Conservation (phyloP, 495 filamentous ascomycete genomes). For the Annulohypoxylon moriforme region DNA sequence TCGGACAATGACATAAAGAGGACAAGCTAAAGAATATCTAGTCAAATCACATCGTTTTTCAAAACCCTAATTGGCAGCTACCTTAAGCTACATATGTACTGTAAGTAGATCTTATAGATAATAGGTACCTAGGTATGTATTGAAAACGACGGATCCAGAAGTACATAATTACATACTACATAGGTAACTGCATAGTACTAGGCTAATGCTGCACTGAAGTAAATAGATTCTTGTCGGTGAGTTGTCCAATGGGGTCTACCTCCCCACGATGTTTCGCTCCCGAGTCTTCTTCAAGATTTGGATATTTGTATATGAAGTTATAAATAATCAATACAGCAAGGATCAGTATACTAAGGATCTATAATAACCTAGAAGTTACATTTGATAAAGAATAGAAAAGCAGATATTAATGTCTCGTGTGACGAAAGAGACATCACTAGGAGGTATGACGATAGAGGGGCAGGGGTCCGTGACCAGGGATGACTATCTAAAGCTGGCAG, state of each 20-base stretch:
- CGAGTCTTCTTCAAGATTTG: background rate
- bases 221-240: background rate
- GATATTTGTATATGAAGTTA: background rate
- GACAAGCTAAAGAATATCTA: background rate
- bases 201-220: background rate
- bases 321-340: background rate
- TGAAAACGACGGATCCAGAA: background rate
- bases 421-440: background rate
- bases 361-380: background rate
- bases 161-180: too few species aligned
- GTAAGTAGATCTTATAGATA: slow-evolving; percentile 1
- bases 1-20: background rate
- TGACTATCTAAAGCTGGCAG: slow-evolving; percentile 5
- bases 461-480: slow-evolving; percentile 2
- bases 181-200: background rate
- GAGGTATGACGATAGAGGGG: slow-evolving; percentile 16
- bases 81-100: background rate
- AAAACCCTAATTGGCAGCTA: background rate
- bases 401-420: slow-evolving; percentile 3
- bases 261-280: background rate
- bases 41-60: background rate
- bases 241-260: background rate
- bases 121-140: too few species aligned
- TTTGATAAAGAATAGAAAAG: background rate
- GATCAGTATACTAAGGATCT: background rate